Evolutionary conservation across 176 grass and related monocot species (phyloP), one percentile per base, ranked within the genome.

Genomic region (bread wheat (Triticum aestivum)): DNA sequence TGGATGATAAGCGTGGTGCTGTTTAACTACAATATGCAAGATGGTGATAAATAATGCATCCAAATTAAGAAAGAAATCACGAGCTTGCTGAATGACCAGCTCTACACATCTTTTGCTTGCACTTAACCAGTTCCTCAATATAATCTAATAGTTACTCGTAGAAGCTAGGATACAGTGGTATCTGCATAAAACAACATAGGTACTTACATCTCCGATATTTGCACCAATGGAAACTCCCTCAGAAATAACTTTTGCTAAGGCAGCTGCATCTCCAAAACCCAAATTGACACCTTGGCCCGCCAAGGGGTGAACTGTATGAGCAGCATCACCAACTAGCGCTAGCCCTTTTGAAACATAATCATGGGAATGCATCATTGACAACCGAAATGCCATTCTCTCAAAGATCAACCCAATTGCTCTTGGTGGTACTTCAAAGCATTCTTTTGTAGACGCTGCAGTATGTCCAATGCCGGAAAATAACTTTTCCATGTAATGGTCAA

Each of bases 281-380:
- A 98, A 93, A 83, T 98, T 98, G 35, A 98, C 96, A 14, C 92
- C 93, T 91, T 98, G 96, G 9, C 96, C 96, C 0, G 96, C 96
- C 71, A 96, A 90, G 23, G 93, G 96, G 75, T 98, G 93, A 9
- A 98, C 93, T 32, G 96, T 92, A 88, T 96, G 96, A 67, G 94
- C 96, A 81, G 94, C 91, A 81, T 98, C 96, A 59, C 96, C 96
- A 81, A 98, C 86, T 82, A 98, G 51, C 11, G 87, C 96, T 29
- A 98, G 76, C 37, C 89, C 87, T 90, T 89, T 92, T 14, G 82
- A 86, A 39, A 89, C 88, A 88, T 94, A 98, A 79, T 86, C 86
- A 82, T 88, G 89, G n/a, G 93, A 91, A 85, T 98, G 93, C 89
- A 84, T 96, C 73, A 96, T 42, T 34, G 90, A 92, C 18, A 98